phyloP scores from a whole-genome alignment of 495 filamentous ascomycete genomes.

The Aspergillus hancockii region DNA sequence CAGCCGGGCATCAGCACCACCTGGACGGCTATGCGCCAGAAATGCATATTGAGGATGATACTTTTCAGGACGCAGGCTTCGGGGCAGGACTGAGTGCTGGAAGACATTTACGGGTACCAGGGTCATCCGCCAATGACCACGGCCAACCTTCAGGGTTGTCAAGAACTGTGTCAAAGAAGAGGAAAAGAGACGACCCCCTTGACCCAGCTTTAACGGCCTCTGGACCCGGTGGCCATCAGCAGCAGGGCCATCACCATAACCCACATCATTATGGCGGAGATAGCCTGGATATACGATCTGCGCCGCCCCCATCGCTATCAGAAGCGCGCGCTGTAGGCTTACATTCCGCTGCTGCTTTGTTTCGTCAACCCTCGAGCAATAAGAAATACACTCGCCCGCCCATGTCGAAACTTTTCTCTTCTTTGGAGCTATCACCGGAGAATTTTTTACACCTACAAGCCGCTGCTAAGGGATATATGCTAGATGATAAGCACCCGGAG shows the following conservation, averaged over 20 bases:
- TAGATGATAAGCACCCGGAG: slow-evolving; percentile 57
- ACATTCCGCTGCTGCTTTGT: slow-evolving; percentile 60
- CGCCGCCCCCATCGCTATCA: slow-evolving; percentile 38
- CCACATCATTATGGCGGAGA: slow-evolving; percentile 36
- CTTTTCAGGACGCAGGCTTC: slow-evolving; percentile 43
- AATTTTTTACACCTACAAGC: slow-evolving; percentile 61
- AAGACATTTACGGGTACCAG: slow-evolving; percentile 32
- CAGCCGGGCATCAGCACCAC: slow-evolving; percentile 41
- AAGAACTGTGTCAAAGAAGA: slow-evolving; percentile 43
- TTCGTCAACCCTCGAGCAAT: slow-evolving; percentile 52
- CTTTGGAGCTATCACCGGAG: slow-evolving; percentile 58
- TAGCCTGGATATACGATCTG: slow-evolving; percentile 38
- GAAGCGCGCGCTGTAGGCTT: slow-evolving; percentile 55
- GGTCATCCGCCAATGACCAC: slow-evolving; percentile 57
- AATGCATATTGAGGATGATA: slow-evolving; percentile 45
- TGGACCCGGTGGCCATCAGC: slow-evolving; percentile 27
- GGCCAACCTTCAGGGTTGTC: slow-evolving; percentile 74
- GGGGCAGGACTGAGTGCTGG: slow-evolving; percentile 27
- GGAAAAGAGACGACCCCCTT: slow-evolving; percentile 47
- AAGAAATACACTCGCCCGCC: slow-evolving; percentile 63
- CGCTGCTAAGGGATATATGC: slow-evolving; percentile 62
- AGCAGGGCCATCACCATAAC: slow-evolving; percentile 25
- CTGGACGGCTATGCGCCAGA: slow-evolving; percentile 42
- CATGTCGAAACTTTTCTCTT: slow-evolving; percentile 61
- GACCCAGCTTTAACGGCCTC: slow-evolving; percentile 42